phyloP scores from a whole-genome alignment of 1,284 basidiomycete genomes.

The Cutaneotrichosporon cyanovorans region DNA sequence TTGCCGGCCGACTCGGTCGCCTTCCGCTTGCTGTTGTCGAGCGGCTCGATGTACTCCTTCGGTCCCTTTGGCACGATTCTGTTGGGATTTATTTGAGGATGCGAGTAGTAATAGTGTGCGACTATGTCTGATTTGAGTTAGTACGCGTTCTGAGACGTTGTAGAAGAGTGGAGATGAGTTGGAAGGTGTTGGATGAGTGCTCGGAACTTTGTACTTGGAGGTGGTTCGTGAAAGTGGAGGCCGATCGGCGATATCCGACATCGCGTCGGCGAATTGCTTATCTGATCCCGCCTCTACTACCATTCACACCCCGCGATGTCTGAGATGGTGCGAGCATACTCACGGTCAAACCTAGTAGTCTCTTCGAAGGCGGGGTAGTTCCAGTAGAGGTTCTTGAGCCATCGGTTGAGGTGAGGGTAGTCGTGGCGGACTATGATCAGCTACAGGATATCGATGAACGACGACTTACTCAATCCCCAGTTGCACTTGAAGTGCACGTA shows the following conservation, averaged over 20 bases:
- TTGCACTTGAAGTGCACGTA: conserved; percentile 93
- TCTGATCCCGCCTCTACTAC: too few species aligned
- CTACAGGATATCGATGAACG: neutral
- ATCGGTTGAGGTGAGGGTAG: conserved; percentile 71
- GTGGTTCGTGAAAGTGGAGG: neutral
- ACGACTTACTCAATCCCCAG: conserved; percentile 51
- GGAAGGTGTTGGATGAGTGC: neutral
- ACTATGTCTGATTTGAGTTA: conserved; percentile 58
- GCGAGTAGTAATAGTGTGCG: conserved; percentile 61
- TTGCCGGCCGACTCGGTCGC: conserved; percentile 3
- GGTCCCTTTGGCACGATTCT: conserved; percentile 70
- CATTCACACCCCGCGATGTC: too few species aligned
- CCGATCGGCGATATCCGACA: neutral
- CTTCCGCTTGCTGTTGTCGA: conserved; percentile 36
- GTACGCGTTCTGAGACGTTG: neutral
- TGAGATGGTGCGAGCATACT: neutral
- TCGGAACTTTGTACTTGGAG: too few species aligned
- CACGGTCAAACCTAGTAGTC: conserved; percentile 67
- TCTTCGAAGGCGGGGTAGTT: conserved; percentile 78
- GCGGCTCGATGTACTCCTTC: conserved; percentile 59
- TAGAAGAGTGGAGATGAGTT: neutral
- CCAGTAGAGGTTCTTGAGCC: conserved; percentile 89
- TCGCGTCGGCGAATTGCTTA: neutral
- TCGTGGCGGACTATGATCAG: conserved; percentile 51
- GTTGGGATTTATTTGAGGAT: conserved; percentile 60